Evolutionary conservation across 2,329 filamentous ascomycete species (phyloP), one percentile per base, ranked within the genome.

Genomic region (Verticillium longisporum): DNA sequence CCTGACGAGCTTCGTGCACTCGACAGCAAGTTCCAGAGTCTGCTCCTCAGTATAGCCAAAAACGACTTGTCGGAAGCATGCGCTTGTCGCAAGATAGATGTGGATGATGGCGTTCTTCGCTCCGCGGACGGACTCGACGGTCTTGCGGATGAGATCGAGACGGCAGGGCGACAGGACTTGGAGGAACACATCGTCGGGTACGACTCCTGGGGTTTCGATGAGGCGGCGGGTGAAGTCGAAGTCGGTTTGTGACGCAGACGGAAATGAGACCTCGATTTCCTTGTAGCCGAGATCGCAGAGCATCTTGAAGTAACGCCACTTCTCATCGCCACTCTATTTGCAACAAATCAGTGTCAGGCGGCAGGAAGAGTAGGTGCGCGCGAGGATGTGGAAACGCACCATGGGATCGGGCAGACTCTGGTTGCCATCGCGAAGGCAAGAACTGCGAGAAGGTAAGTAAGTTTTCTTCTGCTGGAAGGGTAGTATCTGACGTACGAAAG

Each of bases 251-350:
- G 92, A 97, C 14, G 94, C 92, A 0, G 92, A 96, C 57, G 94
- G 94, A 77, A 97, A 98, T 4, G 93, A 95, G 21, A 97, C 89
- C 74, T 98, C 94, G 66, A 98, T 97, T 78, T 98, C 94, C 78
- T 97, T 98, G 83, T 96, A 98, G 68, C 95, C 94, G 57, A 97
- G 83, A 64, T 94, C 87, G 70, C 89, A 86, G 60, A 98, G 86
- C 92, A 96, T 96, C 77, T 93, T 88, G 82, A 98, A 98, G 82
- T 93, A 98, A 64, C 83, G 82, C 86, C 90, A 95, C 79, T 98
- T 98, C 81, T 97, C 92, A 57, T 97, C 91, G 67, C 92, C 92
- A 71, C 92, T 95, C 91, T 95, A 69, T 65, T 61, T 38, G 37
- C 13, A 9, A 7, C 26, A 6, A 55, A 56, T 66, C 60, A 67